Evolutionary conservation across 106 monocot species (phyloP).

Genomic region (Agapanthus africanus): DNA sequence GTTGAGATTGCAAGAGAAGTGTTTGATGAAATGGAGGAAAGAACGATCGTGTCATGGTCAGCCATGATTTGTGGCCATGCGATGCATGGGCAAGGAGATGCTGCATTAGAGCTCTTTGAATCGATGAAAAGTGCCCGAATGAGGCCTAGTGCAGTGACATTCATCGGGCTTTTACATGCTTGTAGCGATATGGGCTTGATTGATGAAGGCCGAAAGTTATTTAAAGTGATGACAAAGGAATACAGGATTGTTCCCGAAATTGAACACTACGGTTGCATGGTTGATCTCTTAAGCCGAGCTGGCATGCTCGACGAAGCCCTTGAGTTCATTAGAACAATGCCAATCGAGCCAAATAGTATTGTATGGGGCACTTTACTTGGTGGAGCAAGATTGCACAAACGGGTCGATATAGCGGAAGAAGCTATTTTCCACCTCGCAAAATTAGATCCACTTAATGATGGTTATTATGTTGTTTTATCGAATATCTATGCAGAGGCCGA

Average conservation of each 20-base stretch:
- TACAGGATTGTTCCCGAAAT: constrained; percentile 44
- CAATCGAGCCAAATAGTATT: constrained; percentile 38
- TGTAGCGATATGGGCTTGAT: constrained; percentile 70
- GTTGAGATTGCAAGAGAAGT: constrained; percentile 28
- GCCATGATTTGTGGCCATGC: constrained; percentile 55
- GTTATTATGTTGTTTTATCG: constrained; percentile 60
- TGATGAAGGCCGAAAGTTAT: constrained; percentile 43
- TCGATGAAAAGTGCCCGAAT: constrained; percentile 27
- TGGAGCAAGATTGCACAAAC: constrained; percentile 49
- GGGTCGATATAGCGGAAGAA: constrained; percentile 44
- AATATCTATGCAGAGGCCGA: constrained; percentile 64
- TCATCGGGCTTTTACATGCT: constrained; percentile 60
- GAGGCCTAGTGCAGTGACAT: constrained; percentile 46
- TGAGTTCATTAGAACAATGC: constrained; percentile 51
- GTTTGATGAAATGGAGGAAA: constrained; percentile 47
- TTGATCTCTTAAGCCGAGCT: constrained; percentile 64
- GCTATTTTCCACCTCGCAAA: constrained; percentile 33
- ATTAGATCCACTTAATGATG: constrained; percentile 58
- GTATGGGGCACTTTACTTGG: constrained; percentile 76
- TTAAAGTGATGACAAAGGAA: constrained; percentile 28
- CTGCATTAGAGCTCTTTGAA: constrained; percentile 48
- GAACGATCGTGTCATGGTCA: constrained; percentile 54
- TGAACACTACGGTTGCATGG: constrained; percentile 79
- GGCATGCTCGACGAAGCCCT: constrained; percentile 52
- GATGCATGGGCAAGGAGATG: constrained; percentile 49